Conservation (phyloP, 2,329 filamentous ascomycete species). For the Colletotrichum orchidophilum region DNA sequence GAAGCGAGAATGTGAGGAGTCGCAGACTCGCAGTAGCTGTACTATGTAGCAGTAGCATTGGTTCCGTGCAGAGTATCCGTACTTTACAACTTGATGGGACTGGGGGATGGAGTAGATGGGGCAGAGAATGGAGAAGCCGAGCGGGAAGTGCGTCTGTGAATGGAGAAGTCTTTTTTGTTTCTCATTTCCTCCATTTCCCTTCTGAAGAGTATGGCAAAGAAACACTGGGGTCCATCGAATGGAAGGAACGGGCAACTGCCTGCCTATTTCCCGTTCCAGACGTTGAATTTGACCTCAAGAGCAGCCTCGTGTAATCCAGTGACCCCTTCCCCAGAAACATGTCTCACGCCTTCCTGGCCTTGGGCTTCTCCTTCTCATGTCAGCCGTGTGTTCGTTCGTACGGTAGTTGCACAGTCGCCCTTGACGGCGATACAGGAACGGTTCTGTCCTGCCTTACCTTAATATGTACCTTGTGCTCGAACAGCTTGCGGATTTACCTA, state of each 20-base stretch:
- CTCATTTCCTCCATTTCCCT: neutral
- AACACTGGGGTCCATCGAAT: neutral
- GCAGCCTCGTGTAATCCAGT: neutral
- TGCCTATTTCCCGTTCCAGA: no score
- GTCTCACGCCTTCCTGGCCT: neutral
- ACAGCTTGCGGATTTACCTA: neutral
- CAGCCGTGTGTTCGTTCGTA: neutral
- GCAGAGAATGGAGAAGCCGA: slow-evolving; percentile 6
- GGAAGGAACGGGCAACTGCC: neutral
- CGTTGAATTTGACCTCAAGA: no score
- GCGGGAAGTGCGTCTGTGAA: neutral
- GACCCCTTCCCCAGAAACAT: neutral
- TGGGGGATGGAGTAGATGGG: neutral
- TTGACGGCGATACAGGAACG: neutral
- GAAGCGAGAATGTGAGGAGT: neutral
- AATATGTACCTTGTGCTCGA: no score
- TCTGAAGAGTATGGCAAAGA: neutral
- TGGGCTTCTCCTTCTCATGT: neutral
- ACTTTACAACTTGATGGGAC: neutral
- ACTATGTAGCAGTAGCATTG: neutral
- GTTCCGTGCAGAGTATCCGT: neutral
- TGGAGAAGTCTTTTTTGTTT: neutral
- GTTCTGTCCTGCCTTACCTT: no score
- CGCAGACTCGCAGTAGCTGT: neutral
- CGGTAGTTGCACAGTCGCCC: neutral